Percentiles rank a stretch among this genome's conserved stretches.
Evolutionary conservation across 2,329 filamentous ascomycete species (phyloP).

Genomic region (Alternaria postmessia): DNA sequence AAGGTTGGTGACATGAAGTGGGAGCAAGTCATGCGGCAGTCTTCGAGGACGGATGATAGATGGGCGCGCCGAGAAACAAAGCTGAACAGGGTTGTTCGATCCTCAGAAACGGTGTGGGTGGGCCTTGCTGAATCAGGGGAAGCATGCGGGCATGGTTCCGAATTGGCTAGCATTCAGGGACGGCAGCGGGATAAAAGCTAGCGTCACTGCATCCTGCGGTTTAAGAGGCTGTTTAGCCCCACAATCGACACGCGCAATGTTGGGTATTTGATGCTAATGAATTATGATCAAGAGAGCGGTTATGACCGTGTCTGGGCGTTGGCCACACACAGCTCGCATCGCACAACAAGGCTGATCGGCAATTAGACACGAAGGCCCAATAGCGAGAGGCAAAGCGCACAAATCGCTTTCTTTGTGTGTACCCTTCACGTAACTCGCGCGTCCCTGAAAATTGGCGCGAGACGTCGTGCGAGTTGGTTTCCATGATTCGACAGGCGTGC

Average conservation of each 20-base stretch:
- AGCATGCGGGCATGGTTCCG: constrained; percentile 42
- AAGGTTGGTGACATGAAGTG: constrained; percentile 36
- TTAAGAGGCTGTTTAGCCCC: constrained; percentile 40
- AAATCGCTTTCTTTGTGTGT: constrained; percentile 16
- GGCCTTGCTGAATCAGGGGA: constrained; percentile 42
- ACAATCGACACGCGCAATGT: constrained; percentile 44
- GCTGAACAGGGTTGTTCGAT: constrained; percentile 41
- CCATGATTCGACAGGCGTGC: constrained; percentile 43
- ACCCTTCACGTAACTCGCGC: constrained; percentile 41
- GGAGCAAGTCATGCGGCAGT: constrained; percentile 23
- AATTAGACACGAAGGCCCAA: constrained; percentile 31
- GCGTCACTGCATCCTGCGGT: constrained; percentile 33
- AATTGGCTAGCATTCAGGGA: constrained; percentile 45
- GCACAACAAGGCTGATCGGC: constrained; percentile 20
- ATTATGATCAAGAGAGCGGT: constrained; percentile 23
- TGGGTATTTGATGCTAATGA: constrained; percentile 40
- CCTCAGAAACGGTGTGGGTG: constrained; percentile 33
- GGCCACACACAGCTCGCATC: constrained; percentile 25
- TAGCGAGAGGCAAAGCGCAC: constrained; percentile 31
- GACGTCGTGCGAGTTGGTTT: constrained; percentile 28
- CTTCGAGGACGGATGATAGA: constrained; percentile 32
- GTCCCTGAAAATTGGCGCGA: constrained; percentile 45
- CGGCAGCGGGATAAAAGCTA: constrained; percentile 43
- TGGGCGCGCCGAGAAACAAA: constrained; percentile 31
- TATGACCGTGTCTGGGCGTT: constrained; percentile 11